Base-by-base conservation (phyloP, 345 rosid species). In the Eucalyptus camaldulensis region DNA sequence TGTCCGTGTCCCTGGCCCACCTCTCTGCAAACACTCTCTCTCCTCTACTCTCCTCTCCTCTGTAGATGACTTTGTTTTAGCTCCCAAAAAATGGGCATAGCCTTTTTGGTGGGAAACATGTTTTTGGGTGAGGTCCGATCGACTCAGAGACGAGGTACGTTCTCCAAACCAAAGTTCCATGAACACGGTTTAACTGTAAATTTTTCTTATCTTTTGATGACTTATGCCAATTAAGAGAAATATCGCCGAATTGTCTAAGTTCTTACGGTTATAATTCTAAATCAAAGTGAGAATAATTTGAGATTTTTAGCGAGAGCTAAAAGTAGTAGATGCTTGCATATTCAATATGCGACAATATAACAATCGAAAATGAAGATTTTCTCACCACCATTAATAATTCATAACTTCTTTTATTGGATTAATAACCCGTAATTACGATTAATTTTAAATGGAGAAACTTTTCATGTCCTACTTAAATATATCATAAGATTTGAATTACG, bases 211-310 rank as follows among this genome's bases (percentile, higher is more conserved):
- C 10, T 33, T 69, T 16, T 5, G 13, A 69, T 9, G 43, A 4
- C 10, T 31, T 15, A 14, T 2, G 1, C 14, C 37, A 62, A 29
- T 29, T 29, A 6, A 62, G 60, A 29, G 5, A 4, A 62, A 62
- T 33, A 33, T 31, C 25, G 2, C 1, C 6, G 1, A 40, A 76
- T 76, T 76, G 15, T 21, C 8, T 25, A 76, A 76, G 6, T 6
- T 13, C 1, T 2, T 3, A 6, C 0, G 1, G 1, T 76, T 21
- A 8, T 21, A 44, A 76, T 6, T 10, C 8, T 4, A 17, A 67
- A 10, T 1, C 3, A 15, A 67, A 0, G 4, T 5, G 2, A 67
- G 6, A 31, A 67, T 8, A 67, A 0, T 8, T 67, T 67, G 43
- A 31, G 6, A 67, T 31, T 3, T 31, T 31, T 67, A 19, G 12